Evolutionary conservation across 2,329 filamentous ascomycete species (phyloP), one percentile per base, ranked within the genome.

Genomic region (Monosporascus cannonballus): DNA sequence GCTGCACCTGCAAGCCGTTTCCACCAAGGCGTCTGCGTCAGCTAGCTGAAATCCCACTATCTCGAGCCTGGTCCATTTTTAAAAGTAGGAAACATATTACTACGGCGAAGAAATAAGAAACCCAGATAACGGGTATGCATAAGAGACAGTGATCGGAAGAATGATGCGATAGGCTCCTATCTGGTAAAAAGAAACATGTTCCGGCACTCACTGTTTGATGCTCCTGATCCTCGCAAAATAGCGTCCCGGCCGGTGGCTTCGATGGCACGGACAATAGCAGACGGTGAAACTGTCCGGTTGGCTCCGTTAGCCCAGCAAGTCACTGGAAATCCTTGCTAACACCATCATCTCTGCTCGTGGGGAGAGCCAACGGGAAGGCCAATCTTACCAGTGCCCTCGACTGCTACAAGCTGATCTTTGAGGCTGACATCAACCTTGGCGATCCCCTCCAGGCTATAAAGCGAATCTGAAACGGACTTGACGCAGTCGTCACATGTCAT

Each of bases 401-500:
- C 83, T 17, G 86, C 84, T 36, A 97, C 83, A 46, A 96, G 75
- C 72, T 96, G 92, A 55, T 93, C 84, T 66, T 89, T 78, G 49
- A 97, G 77, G 68, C 89, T 88, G 60, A 86, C 90, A 55, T 93
- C 83, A 51, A 97, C 86, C 64, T 90, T 92, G 63, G 79, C 81
- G 68, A 97, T 89, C 42, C 92, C 91, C 64, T 83, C 78, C 44
- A 97, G 74, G 65, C 87, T 84, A 70, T 87, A 81, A 49, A 97
- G 75, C 47, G 90, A 85, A 58, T 82, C 81, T 64, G 90, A 90
- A 68, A 99, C 85, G 64, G 90, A 86, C 71, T 92, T 87, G 70
- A 96, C 84, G 75, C 94, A 97, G 66, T 81, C 78, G 64, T 96
- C 87, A 75, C 94, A 97, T 73, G 86, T 90, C 77, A 97, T 86